A percentile compares a stretch with the other conserved stretches of the same genome.
phyloP scores from a whole-genome alignment of 1,284 basidiomycete genomes.

The Austroboletus novae-zelandiae region DNA sequence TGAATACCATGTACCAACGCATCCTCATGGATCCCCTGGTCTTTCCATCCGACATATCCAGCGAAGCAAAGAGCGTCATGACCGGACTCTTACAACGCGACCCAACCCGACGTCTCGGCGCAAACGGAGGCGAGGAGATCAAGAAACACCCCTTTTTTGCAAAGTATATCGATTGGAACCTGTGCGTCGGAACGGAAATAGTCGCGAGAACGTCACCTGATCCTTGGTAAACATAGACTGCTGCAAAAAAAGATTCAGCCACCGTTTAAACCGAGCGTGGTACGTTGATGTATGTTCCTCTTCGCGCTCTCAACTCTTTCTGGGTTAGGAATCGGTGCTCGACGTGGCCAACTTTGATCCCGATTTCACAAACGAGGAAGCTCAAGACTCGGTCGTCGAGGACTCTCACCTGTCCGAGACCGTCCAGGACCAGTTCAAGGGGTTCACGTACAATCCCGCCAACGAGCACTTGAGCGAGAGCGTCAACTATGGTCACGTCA shows the following conservation, averaged over 20 bases:
- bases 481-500: slow-evolving; percentile 52
- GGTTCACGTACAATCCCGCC: slow-evolving; percentile 81
- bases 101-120: slow-evolving; percentile 81
- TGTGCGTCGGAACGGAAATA: slow-evolving; percentile 36
- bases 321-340: slow-evolving; percentile 70
- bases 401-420: slow-evolving; percentile 91
- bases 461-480: slow-evolving; percentile 80
- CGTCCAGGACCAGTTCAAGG: slow-evolving; percentile 92
- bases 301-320: slow-evolving; percentile 16
- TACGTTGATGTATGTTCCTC: no score
- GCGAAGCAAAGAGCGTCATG: slow-evolving; percentile 89
- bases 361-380: slow-evolving; percentile 91
- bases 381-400: slow-evolving; percentile 91
- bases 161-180: slow-evolving; percentile 90
- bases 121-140: slow-evolving; percentile 95
- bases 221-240: slow-evolving; percentile 45
- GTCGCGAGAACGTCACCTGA: no score
- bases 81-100: slow-evolving; percentile 88
- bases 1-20: slow-evolving; percentile 97
- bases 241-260: slow-evolving; percentile 96
- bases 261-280: slow-evolving; percentile 97
- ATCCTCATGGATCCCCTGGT: slow-evolving; percentile 93
- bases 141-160: slow-evolving; percentile 96
- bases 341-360: slow-evolving; percentile 92
- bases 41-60: slow-evolving; percentile 88